Evolutionary conservation across 352 stramenopile species (phyloP), one percentile per base, ranked within the genome.

Genomic region (Blastocystis hominis): DNA sequence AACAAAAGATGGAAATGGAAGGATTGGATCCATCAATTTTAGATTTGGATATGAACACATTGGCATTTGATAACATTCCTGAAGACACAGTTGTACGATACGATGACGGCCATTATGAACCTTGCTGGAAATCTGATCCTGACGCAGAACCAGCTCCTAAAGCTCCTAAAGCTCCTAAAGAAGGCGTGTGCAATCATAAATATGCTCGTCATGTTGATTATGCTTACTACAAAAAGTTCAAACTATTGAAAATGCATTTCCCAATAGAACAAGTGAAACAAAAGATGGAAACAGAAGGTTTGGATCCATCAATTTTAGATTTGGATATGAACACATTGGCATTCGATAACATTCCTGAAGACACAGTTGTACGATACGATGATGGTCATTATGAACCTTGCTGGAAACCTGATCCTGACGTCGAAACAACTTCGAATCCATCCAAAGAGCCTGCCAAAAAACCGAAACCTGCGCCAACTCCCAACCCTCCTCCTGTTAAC

Each of bases 161-260:
- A n/a, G 24, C 44, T 75, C 1, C 66, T 15, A 40, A 56, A 34
- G 15, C 24, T 30, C 24, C 24, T 30, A 30, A 30, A 30, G 24
- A 30, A 30, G 24, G 24, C 46, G 76, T 46, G 3, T 77, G 61
- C 42, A 40, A 77, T 17, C 64, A 77, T 47, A 34, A 75, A 44
- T 92, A 93, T 90, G 92, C 90, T 4, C 90, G 94, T 24, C 92
- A 92, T 62, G 92, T 94, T 79, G 92, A 95, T 55, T 92, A 92
- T 40, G 90, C 75, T 0, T 94, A 94, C 72, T 92, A 93, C 40
- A 95, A 95, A 59, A 94, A 93, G 63, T 95, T 95, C 77, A 95
- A 95, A 88, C 86, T 95, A 53, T 17, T 93, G 20, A 94, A 94
- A 75, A 94, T 95, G 92, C 92, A 92, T 2, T 94, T 94, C 91